These are phyloP conservation scores for Lasiosphaeriaceae sp. DNA, from an alignment of 495 filamentous ascomycete species.

Conservation along the genomic window DNA sequence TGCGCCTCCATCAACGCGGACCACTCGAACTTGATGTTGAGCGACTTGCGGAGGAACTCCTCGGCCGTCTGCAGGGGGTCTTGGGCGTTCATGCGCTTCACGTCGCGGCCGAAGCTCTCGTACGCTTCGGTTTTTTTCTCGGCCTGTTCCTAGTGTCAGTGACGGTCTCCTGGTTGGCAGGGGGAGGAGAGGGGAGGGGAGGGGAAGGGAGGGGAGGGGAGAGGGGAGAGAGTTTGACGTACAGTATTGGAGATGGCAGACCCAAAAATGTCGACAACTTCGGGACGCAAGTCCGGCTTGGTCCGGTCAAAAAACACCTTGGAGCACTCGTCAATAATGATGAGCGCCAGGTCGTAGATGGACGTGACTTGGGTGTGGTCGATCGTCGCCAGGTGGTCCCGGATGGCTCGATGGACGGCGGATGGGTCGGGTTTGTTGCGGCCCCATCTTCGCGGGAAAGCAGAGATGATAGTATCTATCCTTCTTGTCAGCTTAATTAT, in stretches of 20 bases:
- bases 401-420: slow-evolving; percentile 55
- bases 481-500: not conserved
- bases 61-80: slow-evolving; percentile 30
- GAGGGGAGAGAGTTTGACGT: too few species aligned
- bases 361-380: slow-evolving; percentile 53
- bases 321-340: slow-evolving; percentile 31
- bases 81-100: slow-evolving; percentile 29
- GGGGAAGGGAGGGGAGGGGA: too few species aligned
- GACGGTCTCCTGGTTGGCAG: not conserved
- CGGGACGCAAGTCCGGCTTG: slow-evolving; percentile 55
- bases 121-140: slow-evolving; percentile 27
- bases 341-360: slow-evolving; percentile 60
- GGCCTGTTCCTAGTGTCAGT: slow-evolving; percentile 7
- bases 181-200: not conserved
- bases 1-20: slow-evolving; percentile 62
- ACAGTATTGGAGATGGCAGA: slow-evolving; percentile 40
- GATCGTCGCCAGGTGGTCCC: slow-evolving; percentile 35
- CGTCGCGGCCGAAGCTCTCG: slow-evolving; percentile 21
- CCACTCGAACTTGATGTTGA: slow-evolving; percentile 68
- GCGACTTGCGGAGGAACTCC: slow-evolving; percentile 45
- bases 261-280: slow-evolving; percentile 71
- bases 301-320: slow-evolving; percentile 55
- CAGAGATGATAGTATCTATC: slow-evolving; percentile 57
- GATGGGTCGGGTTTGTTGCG: slow-evolving; percentile 65
- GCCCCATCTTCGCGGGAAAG: slow-evolving; percentile 65